These are phyloP conservation scores for Pseudogymnoascus sp. DNA, from an alignment of 2,329 filamentous ascomycete species.

Conservation along the genomic window DNA sequence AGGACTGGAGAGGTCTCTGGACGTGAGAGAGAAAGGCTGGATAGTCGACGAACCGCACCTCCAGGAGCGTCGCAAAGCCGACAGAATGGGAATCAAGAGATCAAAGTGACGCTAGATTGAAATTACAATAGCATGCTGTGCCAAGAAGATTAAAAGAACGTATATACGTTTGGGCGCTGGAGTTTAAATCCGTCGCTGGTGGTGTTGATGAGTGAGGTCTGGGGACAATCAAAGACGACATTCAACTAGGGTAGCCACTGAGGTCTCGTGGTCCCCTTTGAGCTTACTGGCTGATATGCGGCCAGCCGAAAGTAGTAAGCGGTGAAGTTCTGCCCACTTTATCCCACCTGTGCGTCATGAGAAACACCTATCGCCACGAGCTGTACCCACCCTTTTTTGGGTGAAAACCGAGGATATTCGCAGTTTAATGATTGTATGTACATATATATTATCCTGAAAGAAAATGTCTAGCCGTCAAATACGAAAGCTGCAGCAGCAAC, in stretches of 20 bases:
- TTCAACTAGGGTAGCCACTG: not conserved
- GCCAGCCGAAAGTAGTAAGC: not conserved
- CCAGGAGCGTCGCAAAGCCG: not conserved
- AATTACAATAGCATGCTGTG: not conserved
- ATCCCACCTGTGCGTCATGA: not conserved
- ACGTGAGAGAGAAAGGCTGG: not conserved
- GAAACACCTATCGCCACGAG: constrained; percentile 1
- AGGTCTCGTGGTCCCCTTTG: not conserved
- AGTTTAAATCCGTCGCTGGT: not conserved
- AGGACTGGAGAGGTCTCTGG: constrained; percentile 11
- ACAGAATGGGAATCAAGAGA: not conserved
- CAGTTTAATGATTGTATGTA: not conserved
- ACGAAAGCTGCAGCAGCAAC: constrained; percentile 29
- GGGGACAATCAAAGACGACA: not conserved
- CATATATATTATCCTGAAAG: not conserved
- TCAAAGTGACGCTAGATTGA: not conserved
- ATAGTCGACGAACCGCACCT: not conserved
- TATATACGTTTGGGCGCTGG: not conserved
- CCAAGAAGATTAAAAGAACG: not conserved
- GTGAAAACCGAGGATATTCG: not conserved
- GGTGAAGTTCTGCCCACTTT: not conserved
- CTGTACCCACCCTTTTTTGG: not conserved
- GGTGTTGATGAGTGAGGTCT: constrained; percentile 1
- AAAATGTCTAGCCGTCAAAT: constrained; percentile 30
- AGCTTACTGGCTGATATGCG: not conserved